Conservation (phyloP, 2,329 filamentous ascomycete genomes). For the Aspergillus niger region DNA sequence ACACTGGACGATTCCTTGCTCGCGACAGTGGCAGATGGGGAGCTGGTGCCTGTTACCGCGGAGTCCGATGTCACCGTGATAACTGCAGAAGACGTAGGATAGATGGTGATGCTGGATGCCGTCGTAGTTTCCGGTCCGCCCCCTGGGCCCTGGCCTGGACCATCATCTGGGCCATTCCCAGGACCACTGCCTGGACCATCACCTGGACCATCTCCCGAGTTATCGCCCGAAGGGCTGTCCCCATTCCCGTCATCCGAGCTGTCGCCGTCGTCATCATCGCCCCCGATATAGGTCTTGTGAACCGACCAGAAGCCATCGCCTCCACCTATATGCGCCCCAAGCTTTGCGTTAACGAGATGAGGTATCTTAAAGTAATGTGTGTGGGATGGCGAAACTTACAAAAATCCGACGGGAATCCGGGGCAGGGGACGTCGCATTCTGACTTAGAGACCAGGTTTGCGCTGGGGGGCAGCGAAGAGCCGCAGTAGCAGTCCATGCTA, state of each 20-base stretch:
- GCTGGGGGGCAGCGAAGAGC: not conserved
- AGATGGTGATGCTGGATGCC: not conserved
- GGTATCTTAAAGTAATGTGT: not conserved
- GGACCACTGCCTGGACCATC: not conserved
- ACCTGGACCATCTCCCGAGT: not conserved
- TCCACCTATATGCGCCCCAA: not conserved
- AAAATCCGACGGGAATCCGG: not conserved
- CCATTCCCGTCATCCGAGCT: not conserved
- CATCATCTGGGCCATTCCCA: not conserved
- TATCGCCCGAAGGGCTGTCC: not conserved
- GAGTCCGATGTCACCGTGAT: not conserved
- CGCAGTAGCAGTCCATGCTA: not conserved
- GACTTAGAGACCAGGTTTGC: not conserved
- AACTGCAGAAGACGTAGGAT: not conserved
- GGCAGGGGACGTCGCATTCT: not conserved
- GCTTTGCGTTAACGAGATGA: not conserved
- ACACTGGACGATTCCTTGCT: not conserved
- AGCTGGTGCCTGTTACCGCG: not conserved
- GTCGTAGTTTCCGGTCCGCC: not conserved
- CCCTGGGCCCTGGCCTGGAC: not conserved
- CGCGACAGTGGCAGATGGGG: not conserved
- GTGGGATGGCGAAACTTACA: not conserved
- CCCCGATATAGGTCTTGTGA: not conserved
- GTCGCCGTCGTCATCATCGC: not conserved
- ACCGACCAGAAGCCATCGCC: not conserved